phyloP scores from a whole-genome alignment of 148 eudicot species.

The Cornus suecica region DNA sequence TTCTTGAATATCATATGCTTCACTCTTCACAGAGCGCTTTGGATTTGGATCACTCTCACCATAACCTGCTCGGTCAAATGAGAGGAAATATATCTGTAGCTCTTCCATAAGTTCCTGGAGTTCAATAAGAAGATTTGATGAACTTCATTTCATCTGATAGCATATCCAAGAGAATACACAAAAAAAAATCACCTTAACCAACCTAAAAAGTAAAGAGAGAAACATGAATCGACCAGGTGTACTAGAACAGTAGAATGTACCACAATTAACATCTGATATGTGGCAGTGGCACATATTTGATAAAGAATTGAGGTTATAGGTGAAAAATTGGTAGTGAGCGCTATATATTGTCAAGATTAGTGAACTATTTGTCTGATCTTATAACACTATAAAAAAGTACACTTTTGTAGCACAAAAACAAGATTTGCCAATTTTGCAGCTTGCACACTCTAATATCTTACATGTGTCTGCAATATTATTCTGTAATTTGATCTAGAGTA shows the following conservation, averaged over 20 bases:
- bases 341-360: not conserved
- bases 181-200: not conserved
- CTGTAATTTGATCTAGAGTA: too few species aligned
- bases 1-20: slow-evolving; percentile 74
- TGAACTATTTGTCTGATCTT: too few species aligned
- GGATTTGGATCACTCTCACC: slow-evolving; percentile 92
- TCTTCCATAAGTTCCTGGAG: slow-evolving; percentile 58
- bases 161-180: not conserved
- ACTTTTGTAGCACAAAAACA: too few species aligned
- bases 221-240: not conserved
- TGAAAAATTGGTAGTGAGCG: not conserved
- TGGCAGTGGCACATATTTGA: not conserved
- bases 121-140: not conserved
- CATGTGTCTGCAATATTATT: too few species aligned
- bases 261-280: not conserved
- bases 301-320: not conserved
- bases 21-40: slow-evolving; percentile 58
- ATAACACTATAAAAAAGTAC: not conserved
- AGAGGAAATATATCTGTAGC: slow-evolving; percentile 46
- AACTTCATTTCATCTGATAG: not conserved
- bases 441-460: too few species aligned
- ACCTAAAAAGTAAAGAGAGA: not conserved
- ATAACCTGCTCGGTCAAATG: slow-evolving; percentile 79
- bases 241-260: not conserved
- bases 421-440: too few species aligned